These are phyloP conservation scores for Aspergillus oerlinghausenensis DNA, from an alignment of 2,329 filamentous ascomycete genomes.

Conservation along the genomic window DNA sequence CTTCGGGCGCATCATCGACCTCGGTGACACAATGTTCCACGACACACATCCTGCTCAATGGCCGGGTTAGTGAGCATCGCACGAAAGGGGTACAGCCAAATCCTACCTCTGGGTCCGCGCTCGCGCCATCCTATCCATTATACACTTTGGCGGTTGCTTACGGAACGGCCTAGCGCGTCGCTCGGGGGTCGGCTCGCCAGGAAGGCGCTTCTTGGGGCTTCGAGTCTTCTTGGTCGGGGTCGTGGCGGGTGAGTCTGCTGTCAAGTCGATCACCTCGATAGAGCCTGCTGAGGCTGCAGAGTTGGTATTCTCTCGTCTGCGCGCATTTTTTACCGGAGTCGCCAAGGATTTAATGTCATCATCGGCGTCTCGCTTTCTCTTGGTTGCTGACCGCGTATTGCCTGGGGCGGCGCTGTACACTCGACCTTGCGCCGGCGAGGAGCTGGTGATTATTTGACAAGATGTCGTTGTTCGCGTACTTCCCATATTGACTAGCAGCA, in stretches of 20 bases:
- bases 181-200: constrained; percentile 24
- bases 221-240: constrained; percentile 9
- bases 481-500: neutral
- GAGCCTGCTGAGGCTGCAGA: neutral
- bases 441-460: neutral
- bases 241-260: constrained; percentile 4
- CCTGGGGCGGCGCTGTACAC: neutral
- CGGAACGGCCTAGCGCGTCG: constrained; percentile 40
- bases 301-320: constrained; percentile 6
- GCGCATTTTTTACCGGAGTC: constrained; percentile 4
- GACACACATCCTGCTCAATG: constrained; percentile 49
- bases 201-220: constrained; percentile 7
- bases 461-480: neutral
- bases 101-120: constrained; percentile 45
- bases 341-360: neutral
- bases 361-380: constrained; percentile 12
- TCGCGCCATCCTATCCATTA: constrained; percentile 44
- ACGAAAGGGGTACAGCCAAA: neutral
- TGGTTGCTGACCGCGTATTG: constrained; percentile 1
- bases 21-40: constrained; percentile 47
- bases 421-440: neutral
- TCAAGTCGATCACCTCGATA: constrained; percentile 15
- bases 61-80: neutral
- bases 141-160: constrained; percentile 42
- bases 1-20: constrained; percentile 43